These are phyloP conservation scores for Gonapodya prolifera DNA, from an alignment of 192 early-diverging fungal species.

Conservation along the genomic window DNA sequence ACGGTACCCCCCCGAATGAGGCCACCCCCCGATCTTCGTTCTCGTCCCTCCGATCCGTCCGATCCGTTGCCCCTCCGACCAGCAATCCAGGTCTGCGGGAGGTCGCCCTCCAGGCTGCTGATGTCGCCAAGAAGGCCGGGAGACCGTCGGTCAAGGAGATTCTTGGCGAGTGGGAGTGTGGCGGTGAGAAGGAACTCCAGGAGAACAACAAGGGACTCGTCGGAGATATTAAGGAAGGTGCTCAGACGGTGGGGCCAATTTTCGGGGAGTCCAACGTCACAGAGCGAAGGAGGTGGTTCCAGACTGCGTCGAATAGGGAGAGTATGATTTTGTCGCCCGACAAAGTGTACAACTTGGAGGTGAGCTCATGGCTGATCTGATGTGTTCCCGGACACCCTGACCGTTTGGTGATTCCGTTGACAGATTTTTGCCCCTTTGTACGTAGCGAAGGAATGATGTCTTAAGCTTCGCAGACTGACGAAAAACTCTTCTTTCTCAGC, in stretches of 20 bases:
- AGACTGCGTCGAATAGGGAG: conserved; percentile 26
- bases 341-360: conserved; percentile 42
- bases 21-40: conserved; percentile 24
- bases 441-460: too few relatives aligned
- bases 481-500: conserved; percentile 27
- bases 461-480: conserved; percentile 1
- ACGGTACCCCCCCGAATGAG: conserved; percentile 16
- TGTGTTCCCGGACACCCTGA: neutral
- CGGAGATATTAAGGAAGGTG: neutral
- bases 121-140: conserved; percentile 10
- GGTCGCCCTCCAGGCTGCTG: conserved; percentile 3
- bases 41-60: conserved; percentile 16
- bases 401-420: too few relatives aligned
- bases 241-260: neutral
- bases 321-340: conserved; percentile 40
- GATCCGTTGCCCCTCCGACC: conserved; percentile 11
- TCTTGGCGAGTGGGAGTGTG: conserved; percentile 30
- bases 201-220: conserved; percentile 24
- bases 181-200: conserved; percentile 16
- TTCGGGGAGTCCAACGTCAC: conserved; percentile 15
- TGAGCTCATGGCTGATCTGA: neutral
- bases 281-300: conserved; percentile 41
- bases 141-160: conserved; percentile 10
- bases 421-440: too few relatives aligned
- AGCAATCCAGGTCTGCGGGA: conserved; percentile 9